Base-by-base conservation (phyloP, 495 filamentous ascomycete species). In the Schizothecium vesticola region DNA sequence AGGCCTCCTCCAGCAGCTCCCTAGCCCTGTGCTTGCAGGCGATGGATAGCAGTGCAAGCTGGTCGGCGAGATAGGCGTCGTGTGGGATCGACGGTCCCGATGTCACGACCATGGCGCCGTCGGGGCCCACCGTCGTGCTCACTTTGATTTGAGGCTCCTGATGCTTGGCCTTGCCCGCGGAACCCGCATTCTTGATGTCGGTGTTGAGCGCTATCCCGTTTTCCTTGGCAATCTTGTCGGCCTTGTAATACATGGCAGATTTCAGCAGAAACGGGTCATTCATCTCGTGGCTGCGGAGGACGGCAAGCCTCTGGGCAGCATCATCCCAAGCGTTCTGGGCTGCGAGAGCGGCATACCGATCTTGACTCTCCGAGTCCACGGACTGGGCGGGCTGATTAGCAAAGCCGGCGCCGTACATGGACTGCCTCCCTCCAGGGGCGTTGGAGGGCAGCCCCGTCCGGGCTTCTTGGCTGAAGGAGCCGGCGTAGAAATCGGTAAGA, bases 41-140 rank as follows among this genome's bases (percentile, higher is more conserved):
- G 31, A 95, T 84, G 10, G 91, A 93, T 31, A 96, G 64, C 26
- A 96, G 81, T 26, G 89, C 86, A 22, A 96, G 71, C 61, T 96
- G 87, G 62, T 96, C 91, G 16, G 88, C 87, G 33, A 95, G 76
- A 36, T 82, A 85, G 2, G 89, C 83, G 11, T 90, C 89, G 26
- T 85, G 80, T 19, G 87, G 87, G 23, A 93, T 84, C n/a, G 91
- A 82, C 2, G 87, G 86, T 1, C 88, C 88, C 2, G 82, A 84
- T 4, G 88, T 86, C 19, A 83, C 73, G 2, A 88, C 83, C 4
- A 89, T 74, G 12, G 82, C 80, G 12, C 85, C 86, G 71, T 89
- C 85, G 0, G 85, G 82, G 1, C 80, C 83, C 10, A 70, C 67
- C 58, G 78, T 76, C 19, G 81, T 78, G 19, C 69, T 70, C 9